Evolutionary conservation across 306 rosid genomes (phyloP), one percentile per base, ranked within the genome.

Genomic region (Lupinus albus): DNA sequence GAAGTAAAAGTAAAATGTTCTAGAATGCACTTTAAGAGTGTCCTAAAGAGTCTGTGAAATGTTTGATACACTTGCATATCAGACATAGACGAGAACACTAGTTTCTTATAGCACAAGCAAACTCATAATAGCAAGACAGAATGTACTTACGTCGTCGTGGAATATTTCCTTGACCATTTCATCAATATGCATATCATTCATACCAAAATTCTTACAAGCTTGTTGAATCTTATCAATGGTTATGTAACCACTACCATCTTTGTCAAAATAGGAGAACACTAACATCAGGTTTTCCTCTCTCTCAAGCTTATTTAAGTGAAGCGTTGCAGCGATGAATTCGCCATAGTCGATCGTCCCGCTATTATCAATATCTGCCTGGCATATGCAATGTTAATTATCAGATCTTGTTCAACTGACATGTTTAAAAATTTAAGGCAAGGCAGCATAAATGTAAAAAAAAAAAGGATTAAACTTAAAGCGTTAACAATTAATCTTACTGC

Each of bases 271-370:
- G 16, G 89, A 79, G 78, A 85, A 85, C 0, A 83, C 87, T 38
- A 83, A 77, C 56, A 79, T 52, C 51, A 85, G 67, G 44, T 82
- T 82, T 42, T 85, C 87, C 75, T 85, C 87, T 75, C 85, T 79
- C 67, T 85, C 89, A 50, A 85, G 68, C 80, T 85, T 85, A 68
- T 85, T 85, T 64, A 82, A 72, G 84, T 85, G 89, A 11, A 85
- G 58, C 1, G 87, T 82, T 30, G 89, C 89, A 62, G 89, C 88
- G 48, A 84, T 65, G 77, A 84, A 84, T 76, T 84, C 85, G 16
- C 80, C 80, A 10, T 81, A 78, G 76, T 82, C 89, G 49, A 85
- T 66, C 55, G 89, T 82, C 46, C 87, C 89, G 5, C 67, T 85
- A 20, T 82, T 77, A 60, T 85, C 87, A 71, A 79, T 76, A 53